Evolutionary conservation across 441 rosid species (phyloP), one percentile per base, ranked within the genome.

Genomic region (Gossypium gossypioides): DNA sequence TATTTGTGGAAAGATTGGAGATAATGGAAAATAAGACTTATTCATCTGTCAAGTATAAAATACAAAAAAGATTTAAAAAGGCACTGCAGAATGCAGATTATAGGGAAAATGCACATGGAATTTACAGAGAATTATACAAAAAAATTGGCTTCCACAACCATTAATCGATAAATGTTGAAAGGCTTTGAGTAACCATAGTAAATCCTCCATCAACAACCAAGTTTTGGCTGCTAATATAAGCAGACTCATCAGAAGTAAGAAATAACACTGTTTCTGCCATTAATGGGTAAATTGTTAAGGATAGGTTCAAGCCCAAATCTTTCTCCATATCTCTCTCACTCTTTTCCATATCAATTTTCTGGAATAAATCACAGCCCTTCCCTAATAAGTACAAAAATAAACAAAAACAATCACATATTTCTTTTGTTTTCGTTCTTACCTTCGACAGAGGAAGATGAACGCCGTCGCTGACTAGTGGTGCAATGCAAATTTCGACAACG

Each of bases 131-230:
- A 22, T 27, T 18, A n/a, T 32, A 58, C 56, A 10, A 54, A 18
- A n/a, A 44, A 19, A 57, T n/a, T 51, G 21, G 32, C 56, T 71
- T 37, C 46, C 2, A 13, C 67, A 58, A 42, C 27, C 60, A 34
- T 50, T 21, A 18, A 48, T 12, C 19, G 56, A 52, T 61, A 32
- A 62, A 46, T 69, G 74, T 71, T 19, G 80, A 61, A 67, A 21
- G 70, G 50, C 76, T 34, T 34, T 69, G 80, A 75, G 74, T 83
- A 66, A 88, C 92, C 63, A 85, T 92, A 51, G 92, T 79, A 75
- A 81, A 87, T 6, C 97, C 97, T 3, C 93, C 97, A 69, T 89
- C 98, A 78, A 91, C 85, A 1, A 80, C 89, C 79, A 93, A 78
- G 76, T 93, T 91, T 70, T 87, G 96, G 2, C 93, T 91, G 34